Evolutionary conservation across 805 yeast species (phyloP).

Genomic region (Saturnispora sekii): DNA sequence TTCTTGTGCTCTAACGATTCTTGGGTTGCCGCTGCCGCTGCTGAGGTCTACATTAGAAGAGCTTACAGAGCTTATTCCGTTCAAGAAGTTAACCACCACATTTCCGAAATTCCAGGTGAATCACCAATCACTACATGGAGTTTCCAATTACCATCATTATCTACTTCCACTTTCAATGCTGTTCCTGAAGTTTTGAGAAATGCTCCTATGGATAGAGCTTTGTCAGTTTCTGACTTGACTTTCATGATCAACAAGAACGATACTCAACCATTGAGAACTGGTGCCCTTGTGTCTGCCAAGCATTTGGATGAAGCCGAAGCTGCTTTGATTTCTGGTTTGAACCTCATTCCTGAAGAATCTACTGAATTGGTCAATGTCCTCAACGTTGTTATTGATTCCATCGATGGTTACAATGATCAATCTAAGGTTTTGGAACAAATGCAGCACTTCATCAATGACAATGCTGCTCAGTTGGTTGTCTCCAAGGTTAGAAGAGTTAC

Average conservation of each 20-base stretch:
- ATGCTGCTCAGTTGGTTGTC: conserved; percentile 56
- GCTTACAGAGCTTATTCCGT: conserved; percentile 95
- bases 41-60: conserved; percentile 92
- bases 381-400: conserved; percentile 63
- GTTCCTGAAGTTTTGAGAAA: conserved; percentile 35
- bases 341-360: conserved; percentile 42
- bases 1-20: conserved; percentile 77
- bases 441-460: conserved; percentile 53
- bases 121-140: conserved; percentile 78
- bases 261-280: conserved; percentile 68
- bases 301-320: conserved; percentile 91
- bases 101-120: conserved; percentile 33
- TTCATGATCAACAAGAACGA: conserved; percentile 65
- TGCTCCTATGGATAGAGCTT: conserved; percentile 61
- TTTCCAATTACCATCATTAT: conserved; percentile 71
- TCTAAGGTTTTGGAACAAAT: conserved; percentile 56
- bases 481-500: conserved; percentile 87
- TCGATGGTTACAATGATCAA: conserved; percentile 69
- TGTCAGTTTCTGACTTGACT: conserved; percentile 86
- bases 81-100: conserved; percentile 59
- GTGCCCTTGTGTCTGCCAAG: conserved; percentile 69
- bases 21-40: conserved; percentile 90
- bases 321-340: conserved; percentile 64
- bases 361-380: conserved; percentile 63
- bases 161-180: conserved; percentile 66